Base-by-base conservation (phyloP, 1,139 yeast species). In the Protomyces inundatus region DNA sequence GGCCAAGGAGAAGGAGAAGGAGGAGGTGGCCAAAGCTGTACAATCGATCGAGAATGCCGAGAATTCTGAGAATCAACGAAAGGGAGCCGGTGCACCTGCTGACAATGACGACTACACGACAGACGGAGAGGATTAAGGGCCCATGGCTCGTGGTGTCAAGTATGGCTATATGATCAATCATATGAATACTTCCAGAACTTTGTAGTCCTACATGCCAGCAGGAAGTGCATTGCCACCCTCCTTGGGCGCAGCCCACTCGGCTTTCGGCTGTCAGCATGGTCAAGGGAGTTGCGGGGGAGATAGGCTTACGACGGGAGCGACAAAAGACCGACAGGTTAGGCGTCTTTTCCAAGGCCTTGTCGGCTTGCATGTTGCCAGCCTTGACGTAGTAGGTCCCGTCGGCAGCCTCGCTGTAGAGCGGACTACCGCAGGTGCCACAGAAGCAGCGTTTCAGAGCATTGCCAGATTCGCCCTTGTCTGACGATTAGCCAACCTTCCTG, bases 341-440 rank as follows among this genome's bases (percentile, higher is more conserved):
- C 32, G 16, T 16, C 30, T 16, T 14, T 9, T 42, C 48, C 6
- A 42, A 16, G 6, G 30, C 48, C 42, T 39, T 39, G 42, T 39
- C 42, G n/a, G n/a, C 48, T 10, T 42, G 32, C 32, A 42, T 35
- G 4, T 34, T 35, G 4, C 40, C 42, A 14, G 42, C 55, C 55
- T 52, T 52, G n/a, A 52, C 55, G 34, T 35, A 52, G 55, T n/a
- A 52, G 34, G 55, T 35, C 4, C 55, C 55, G 12, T 52, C 33
- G 6, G 16, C 32, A 12, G 30, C 55, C n/a, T 32, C 37, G 14
- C 39, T 32, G 55, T 52, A 52, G 23, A 52, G 30, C 4, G 42
- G 33, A 9, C 32, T n/a, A 12, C 55, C 55, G 12, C 55, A 52
- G n/a, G n/a, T 36, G 33, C 32, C 42, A 32, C 55, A 52, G 45